phyloP scores from a whole-genome alignment of 83 land plant species.

The Isoetes engelmannii region DNA sequence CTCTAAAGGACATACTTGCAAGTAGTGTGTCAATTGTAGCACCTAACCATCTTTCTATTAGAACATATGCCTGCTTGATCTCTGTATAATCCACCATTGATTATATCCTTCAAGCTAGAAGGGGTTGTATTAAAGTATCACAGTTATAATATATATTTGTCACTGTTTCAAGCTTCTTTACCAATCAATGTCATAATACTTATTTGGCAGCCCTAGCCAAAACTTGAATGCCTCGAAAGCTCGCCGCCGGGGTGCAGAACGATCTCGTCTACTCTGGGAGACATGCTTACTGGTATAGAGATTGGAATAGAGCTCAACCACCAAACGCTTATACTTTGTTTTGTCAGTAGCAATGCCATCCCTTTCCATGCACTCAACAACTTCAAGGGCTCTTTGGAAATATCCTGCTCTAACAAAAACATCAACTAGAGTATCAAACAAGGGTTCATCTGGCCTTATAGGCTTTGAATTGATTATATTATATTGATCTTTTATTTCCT shows the following conservation, averaged over 20 bases:
- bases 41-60: no score
- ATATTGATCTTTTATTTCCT: conserved; percentile 71
- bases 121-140: no score
- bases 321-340: conserved; percentile 73
- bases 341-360: conserved; percentile 67
- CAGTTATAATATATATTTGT: no score
- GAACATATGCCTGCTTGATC: no score
- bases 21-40: no score
- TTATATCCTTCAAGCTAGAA: no score
- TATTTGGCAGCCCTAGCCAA: conserved; percentile 93
- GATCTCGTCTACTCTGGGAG: conserved; percentile 61
- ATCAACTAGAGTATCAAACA: conserved; percentile 80
- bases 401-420: conserved; percentile 77
- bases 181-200: conserved; percentile 54
- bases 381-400: conserved; percentile 76
- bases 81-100: no score
- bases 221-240: conserved; percentile 97
- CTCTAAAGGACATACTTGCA: no score
- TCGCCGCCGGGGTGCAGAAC: conserved; percentile 52
- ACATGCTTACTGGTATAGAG: conserved; percentile 91
- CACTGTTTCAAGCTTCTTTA: background rate
- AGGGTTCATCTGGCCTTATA: conserved; percentile 64
- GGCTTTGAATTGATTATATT: conserved; percentile 18
- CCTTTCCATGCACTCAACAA: conserved; percentile 94
- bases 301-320: conserved; percentile 82